Base-by-base conservation (phyloP, 139 green algal species). In the Picochlorum sp. region DNA sequence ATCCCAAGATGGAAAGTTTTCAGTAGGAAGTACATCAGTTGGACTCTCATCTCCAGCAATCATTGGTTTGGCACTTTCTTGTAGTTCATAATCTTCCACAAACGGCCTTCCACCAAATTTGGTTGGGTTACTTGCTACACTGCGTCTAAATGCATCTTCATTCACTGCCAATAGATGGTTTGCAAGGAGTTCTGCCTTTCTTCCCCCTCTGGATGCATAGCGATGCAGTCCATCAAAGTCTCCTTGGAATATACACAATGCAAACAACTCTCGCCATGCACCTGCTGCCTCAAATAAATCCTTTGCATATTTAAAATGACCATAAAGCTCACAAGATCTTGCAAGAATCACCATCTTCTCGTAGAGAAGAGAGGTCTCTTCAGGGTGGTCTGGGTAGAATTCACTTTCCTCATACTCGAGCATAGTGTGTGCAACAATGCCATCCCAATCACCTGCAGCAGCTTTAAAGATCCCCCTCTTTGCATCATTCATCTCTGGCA, bases 161-260 rank as follows among this genome's bases (percentile, higher is more conserved):
- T 74, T 65, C 41, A 74, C 67, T 2, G 57, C 58, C 52, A 79
- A 34, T 47, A 84, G 77, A 57, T 80, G 62, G n/a, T 83, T 67
- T 4, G 68, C 66, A 51, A 83, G 37, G 18, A 55, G 34, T 38
- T 67, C 50, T 4, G 62, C 69, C 16, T 83, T 65, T 7, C 45
- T 55, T 8, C 52, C 63, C 21, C 37, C 75, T 69, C 74, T 66
- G 56, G 55, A 45, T 15, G 38, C 45, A 24, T 67, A 67, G 28
- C 24, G 14, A 41, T 74, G 68, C 60, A 85, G 47, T 4, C 62
- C 65, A 23, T 21, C 30, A 23, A 83, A 85, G 68, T 85, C 78
- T 1, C 64, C 78, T 62, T 83, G 76, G 37, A 85, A 78, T 2
- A 81, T 68, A 21, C 65, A 78, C n/a, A 85, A 67, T 28, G 75